Conservation (phyloP, 1,284 basidiomycete genomes). For the Pseudozyma hubeiensis region DNA sequence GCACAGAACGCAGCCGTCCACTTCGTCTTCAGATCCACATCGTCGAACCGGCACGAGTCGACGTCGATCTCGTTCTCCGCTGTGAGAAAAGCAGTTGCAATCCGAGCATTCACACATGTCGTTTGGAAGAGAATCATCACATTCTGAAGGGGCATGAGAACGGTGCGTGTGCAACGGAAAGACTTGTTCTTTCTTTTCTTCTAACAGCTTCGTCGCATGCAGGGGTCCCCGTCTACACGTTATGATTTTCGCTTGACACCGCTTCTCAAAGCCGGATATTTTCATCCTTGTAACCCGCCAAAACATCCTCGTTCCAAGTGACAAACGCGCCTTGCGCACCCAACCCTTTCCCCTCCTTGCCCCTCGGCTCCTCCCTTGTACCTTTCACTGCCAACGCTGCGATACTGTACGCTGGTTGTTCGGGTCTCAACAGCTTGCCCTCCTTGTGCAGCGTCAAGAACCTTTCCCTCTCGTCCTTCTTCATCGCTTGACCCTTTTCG, state of each 20-base stretch:
- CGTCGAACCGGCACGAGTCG: no score
- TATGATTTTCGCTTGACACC: no score
- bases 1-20: neutral
- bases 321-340: conserved; percentile 76
- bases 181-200: no score
- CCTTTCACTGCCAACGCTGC: conserved; percentile 71
- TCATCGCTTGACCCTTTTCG: conserved; percentile 1
- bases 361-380: conserved; percentile 71
- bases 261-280: neutral
- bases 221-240: no score
- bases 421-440: conserved; percentile 74
- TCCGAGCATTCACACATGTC: no score
- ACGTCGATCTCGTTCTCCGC: no score
- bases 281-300: conserved; percentile 29
- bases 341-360: conserved; percentile 36
- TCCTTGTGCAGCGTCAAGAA: conserved; percentile 77
- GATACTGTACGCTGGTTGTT: conserved; percentile 77
- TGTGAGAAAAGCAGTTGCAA: no score
- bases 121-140: no score
- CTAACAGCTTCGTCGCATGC: no score
- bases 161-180: no score
- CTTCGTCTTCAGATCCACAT: neutral
- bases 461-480: conserved; percentile 71
- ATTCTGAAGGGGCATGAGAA: no score
- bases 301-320: conserved; percentile 70